phyloP scores from a whole-genome alignment of 2,329 filamentous ascomycete species.

The Penicillium fuscoglaucum region DNA sequence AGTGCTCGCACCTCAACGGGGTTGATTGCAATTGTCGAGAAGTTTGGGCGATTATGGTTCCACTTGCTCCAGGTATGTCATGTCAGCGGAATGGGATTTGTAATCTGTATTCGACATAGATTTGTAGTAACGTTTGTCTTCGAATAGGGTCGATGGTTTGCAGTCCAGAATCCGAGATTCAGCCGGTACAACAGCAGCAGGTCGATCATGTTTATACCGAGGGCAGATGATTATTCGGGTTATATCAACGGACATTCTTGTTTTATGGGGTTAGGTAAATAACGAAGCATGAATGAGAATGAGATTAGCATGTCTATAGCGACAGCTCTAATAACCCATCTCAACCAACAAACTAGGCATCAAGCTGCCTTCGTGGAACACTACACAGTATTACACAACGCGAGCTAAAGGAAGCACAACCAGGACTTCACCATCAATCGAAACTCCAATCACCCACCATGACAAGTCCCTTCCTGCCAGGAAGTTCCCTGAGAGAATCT shows the following conservation, averaged over 20 bases:
- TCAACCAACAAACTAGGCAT: not conserved
- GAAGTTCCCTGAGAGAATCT: conserved; percentile 3
- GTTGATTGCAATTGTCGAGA: conserved; percentile 4
- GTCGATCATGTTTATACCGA: not conserved
- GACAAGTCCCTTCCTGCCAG: conserved; percentile 3
- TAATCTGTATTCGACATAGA: not conserved
- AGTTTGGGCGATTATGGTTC: conserved; percentile 7
- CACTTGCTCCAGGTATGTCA: conserved; percentile 4
- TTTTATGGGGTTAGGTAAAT: not conserved
- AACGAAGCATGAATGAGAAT: not conserved
- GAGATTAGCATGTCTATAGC: not conserved
- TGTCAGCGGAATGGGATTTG: not conserved
- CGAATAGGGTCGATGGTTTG: not conserved
- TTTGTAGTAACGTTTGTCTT: not conserved
- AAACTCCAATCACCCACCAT: not conserved
- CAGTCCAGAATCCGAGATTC: not conserved
- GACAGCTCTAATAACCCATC: not conserved
- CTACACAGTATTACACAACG: not conserved
- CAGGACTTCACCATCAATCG: not conserved
- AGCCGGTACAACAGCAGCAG: not conserved
- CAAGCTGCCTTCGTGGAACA: not conserved
- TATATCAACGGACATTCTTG: not conserved
- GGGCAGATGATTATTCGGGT: not conserved
- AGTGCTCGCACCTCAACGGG: not conserved
- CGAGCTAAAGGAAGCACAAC: not conserved